Percentiles rank a stretch among this genome's conserved stretches.
These are phyloP conservation scores for Tritrichomonas foetus DNA, from an alignment of 208 protist genomes.

Conservation along the genomic window DNA sequence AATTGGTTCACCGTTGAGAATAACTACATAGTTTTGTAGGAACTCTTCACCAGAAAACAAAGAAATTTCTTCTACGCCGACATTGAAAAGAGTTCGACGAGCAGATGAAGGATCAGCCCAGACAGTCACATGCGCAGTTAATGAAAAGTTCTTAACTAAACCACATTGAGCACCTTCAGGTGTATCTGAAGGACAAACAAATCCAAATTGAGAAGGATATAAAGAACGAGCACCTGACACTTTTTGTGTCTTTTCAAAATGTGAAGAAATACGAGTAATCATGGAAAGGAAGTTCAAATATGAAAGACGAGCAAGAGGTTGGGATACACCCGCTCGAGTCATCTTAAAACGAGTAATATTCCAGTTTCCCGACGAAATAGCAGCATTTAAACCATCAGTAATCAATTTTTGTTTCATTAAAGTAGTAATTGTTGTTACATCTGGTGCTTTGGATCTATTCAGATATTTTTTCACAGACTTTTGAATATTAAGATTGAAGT, in stretches of 20 bases:
- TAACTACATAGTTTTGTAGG: conserved; percentile 46
- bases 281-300: conserved; percentile 95
- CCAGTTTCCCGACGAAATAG: conserved; percentile 93
- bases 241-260: conserved; percentile 98
- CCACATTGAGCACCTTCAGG: conserved; percentile 93
- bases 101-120: not conserved
- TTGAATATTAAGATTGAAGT: conserved; percentile 84
- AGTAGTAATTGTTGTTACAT: not conserved
- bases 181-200: conserved; percentile 99
- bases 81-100: not conserved
- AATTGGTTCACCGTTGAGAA: conserved; percentile 54
- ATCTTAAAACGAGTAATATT: conserved; percentile 90
- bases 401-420: conserved; percentile 77
- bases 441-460: conserved; percentile 1
- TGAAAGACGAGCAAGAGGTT: conserved; percentile 84
- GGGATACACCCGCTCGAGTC: conserved; percentile 78
- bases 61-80: conserved; percentile 67
- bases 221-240: conserved; percentile 58
- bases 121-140: conserved; percentile 93
- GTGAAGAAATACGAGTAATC: conserved; percentile 95
- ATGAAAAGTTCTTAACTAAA: conserved; percentile 98
- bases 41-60: conserved; percentile 74
- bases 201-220: conserved; percentile 97
- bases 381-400: conserved; percentile 84
- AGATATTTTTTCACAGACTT: not conserved